Conservation (phyloP, 2,329 filamentous ascomycete genomes). For the Boeremia lycopersici region DNA sequence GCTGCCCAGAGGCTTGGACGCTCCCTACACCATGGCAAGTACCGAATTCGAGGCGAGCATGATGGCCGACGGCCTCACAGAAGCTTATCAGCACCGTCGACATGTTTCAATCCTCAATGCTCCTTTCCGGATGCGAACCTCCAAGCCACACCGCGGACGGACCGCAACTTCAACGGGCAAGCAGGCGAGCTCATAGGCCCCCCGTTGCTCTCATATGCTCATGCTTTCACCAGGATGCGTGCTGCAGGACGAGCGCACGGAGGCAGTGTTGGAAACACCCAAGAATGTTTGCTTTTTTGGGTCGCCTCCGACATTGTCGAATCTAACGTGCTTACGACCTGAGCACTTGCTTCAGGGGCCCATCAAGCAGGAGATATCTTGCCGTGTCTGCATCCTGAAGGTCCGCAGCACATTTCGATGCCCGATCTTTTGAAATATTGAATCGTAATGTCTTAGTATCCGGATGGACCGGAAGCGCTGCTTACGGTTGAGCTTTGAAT, state of each 20-base stretch:
- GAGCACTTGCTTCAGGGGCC: constrained; percentile 1
- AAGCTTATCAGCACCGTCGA: constrained; percentile 12
- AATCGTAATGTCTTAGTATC: background rate
- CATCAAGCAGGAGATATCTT: constrained; percentile 6
- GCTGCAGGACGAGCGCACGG: constrained; percentile 11
- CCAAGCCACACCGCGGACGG: constrained; percentile 11
- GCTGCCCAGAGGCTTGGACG: constrained; percentile 8
- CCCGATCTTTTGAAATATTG: background rate
- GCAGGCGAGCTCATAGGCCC: constrained; percentile 2
- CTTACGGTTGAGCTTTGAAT: background rate
- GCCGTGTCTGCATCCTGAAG: constrained; percentile 7
- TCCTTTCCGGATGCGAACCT: constrained; percentile 2
- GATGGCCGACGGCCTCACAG: constrained; percentile 9
- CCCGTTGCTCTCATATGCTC: background rate
- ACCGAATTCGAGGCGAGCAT: background rate
- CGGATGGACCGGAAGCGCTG: constrained; percentile 1
- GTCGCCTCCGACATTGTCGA: constrained; percentile 12
- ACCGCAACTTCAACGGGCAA: constrained; percentile 4
- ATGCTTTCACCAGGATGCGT: constrained; percentile 8
- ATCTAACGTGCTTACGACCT: constrained; percentile 6
- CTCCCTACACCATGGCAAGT: background rate
- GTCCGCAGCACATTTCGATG: background rate
- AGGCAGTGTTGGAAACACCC: constrained; percentile 4
- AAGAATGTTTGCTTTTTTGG: constrained; percentile 6
- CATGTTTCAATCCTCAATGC: background rate